Percentiles rank a stretch among this genome's conserved stretches.
phyloP scores from a whole-genome alignment of 139 green algal species.

The Micractinium sp. region DNA sequence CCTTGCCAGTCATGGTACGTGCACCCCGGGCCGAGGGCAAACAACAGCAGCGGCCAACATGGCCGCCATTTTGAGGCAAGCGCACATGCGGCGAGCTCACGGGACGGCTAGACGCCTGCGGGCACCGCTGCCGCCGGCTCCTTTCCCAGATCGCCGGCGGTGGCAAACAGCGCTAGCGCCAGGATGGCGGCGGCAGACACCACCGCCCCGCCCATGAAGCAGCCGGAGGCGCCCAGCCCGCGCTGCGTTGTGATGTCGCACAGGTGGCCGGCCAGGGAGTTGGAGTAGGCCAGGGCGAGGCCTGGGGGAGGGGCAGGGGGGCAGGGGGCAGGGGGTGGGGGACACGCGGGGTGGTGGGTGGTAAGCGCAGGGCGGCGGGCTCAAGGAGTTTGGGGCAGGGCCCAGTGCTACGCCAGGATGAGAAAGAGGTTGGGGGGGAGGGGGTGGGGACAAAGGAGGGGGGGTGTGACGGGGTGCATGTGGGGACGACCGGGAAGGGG shows the following conservation, averaged over 20 bases:
- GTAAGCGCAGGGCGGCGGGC: too few relatives aligned
- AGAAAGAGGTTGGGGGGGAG: too few relatives aligned
- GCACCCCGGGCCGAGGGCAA: too few relatives aligned
- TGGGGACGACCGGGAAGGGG: too few relatives aligned
- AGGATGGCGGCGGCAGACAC: conserved; percentile 55
- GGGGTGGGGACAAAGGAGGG: neutral
- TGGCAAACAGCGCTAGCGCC: conserved; percentile 66
- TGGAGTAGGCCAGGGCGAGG: conserved; percentile 75
- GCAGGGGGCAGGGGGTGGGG: too few relatives aligned
- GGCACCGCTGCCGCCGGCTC: conserved; percentile 28
- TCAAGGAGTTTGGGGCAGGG: neutral
- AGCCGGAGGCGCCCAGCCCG: conserved; percentile 75
- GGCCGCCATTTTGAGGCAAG: too few relatives aligned
- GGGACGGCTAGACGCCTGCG: too few relatives aligned
- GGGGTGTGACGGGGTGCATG: neutral
- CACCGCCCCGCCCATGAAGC: conserved; percentile 74
- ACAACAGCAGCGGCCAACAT: too few relatives aligned
- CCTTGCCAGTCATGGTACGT: too few relatives aligned
- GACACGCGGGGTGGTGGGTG: neutral
- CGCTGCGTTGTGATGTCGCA: conserved; percentile 60
- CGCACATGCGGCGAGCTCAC: too few relatives aligned
- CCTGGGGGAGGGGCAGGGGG: conserved; percentile 45
- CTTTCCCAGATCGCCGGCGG: conserved; percentile 66
- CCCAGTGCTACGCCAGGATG: too few relatives aligned
- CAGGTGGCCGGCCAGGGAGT: conserved; percentile 74